Evolutionary conservation across 805 yeast genomes (phyloP), one percentile per base, ranked within the genome.

Genomic region (Candida insectorum): DNA sequence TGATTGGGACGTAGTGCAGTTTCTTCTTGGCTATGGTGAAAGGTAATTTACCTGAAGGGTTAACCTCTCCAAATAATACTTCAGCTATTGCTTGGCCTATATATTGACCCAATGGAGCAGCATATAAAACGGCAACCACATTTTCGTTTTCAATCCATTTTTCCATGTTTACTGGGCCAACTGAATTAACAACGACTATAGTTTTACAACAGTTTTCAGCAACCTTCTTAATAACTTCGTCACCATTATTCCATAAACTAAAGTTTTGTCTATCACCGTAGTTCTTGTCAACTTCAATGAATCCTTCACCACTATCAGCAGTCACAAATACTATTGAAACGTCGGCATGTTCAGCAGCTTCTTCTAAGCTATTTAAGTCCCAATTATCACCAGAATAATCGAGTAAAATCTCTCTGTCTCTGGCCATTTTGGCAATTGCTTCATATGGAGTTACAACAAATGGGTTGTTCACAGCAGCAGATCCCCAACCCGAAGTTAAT

Each of bases 11-110:
- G 42, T 77, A 65, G 34, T 62, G 66, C 51, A 50, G 65, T 21
- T 56, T 58, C 40, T 72, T 69, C 46, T 67, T 71, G 9, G 85
- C 81, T 41, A 79, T 67, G 4, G 85, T 76, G 47, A 78, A 77
- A 1, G 85, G 83, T 22, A 79, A 60, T 39, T 71, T 66, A 4
- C 85, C 85, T 23, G 81, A 73, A 6, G 85, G 84, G 40, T 71
- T 72, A n/a, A 59, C 63, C 23, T 73, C 79, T 1, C 85, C 85
- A 52, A 74, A 79, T 13, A 79, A 48, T 0, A 77, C 67, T 25
- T 76, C 79, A 2, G 80, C 75, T 16, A 78, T 52, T 1, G 82
- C 81, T 31, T 66, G 60, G 1, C 84, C 85, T 25, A 68, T 65
- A 48, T 59, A 68, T 43, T 67, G 72, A n/a, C 84, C 83, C 33